Percentiles rank a stretch among this genome's conserved stretches.
Conservation (phyloP, 306 rosid genomes). For the Cucurbita moschata region DNA sequence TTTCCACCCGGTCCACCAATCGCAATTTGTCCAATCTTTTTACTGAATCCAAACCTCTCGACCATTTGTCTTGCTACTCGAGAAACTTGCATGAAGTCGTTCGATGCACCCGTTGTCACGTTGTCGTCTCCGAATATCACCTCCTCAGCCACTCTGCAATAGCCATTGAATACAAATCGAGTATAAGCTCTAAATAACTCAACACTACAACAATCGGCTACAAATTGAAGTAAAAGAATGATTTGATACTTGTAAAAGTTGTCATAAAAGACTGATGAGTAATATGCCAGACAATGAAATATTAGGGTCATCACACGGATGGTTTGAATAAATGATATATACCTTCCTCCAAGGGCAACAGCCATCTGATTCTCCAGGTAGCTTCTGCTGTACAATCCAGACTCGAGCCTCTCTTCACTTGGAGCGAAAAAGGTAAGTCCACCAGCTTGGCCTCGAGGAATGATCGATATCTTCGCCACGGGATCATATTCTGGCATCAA, state of each 20-base stretch:
- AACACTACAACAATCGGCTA: background rate
- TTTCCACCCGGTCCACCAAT: constrained; percentile 89
- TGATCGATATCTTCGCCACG: constrained; percentile 93
- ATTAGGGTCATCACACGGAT: background rate
- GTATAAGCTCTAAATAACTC: background rate
- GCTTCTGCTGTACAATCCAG: constrained; percentile 89
- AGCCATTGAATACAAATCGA: background rate
- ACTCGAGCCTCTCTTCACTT: constrained; percentile 59
- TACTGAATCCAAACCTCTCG: constrained; percentile 97
- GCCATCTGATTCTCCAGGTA: constrained; percentile 99
- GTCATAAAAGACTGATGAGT: background rate
- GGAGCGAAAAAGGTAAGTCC: constrained; percentile 58
- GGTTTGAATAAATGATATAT: background rate
- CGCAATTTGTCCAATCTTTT: constrained; percentile 87
- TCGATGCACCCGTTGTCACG: constrained; percentile 95
- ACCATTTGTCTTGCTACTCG: constrained; percentile 98
- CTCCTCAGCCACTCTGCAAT: constrained; percentile 78
- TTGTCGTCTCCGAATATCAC: constrained; percentile 53
- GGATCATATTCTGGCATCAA: constrained; percentile 61
- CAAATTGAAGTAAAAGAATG: background rate
- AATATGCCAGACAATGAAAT: background rate
- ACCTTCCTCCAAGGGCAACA: constrained; percentile 84
- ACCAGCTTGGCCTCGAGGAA: constrained; percentile 82
- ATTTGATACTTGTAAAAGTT: background rate
- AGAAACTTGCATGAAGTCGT: constrained; percentile 97